phyloP scores from a whole-genome alignment of 305 asterid species.

The Solanum hybrid region DNA sequence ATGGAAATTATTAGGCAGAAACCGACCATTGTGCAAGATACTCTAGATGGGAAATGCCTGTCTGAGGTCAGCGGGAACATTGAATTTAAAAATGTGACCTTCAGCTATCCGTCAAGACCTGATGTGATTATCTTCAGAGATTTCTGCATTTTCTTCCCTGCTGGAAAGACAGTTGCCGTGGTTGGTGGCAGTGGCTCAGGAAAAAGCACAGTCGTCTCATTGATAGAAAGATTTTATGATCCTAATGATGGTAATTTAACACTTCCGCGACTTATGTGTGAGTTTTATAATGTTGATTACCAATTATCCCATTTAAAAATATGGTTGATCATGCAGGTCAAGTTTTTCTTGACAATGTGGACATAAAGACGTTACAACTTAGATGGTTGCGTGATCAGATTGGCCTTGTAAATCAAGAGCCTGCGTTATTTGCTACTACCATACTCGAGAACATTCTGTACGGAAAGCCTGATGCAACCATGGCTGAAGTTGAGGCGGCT shows the following conservation, averaged over 20 bases:
- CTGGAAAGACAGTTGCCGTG: slow-evolving; percentile 92
- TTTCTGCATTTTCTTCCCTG: slow-evolving; percentile 88
- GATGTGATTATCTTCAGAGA: slow-evolving; percentile 86
- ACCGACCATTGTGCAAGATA: slow-evolving; percentile 72
- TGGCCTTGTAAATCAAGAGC: slow-evolving; percentile 98
- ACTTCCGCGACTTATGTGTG: neutral
- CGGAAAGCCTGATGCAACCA: slow-evolving; percentile 90
- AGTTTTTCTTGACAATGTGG: slow-evolving; percentile 70
- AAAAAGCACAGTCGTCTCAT: slow-evolving; percentile 87
- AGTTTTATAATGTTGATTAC: neutral
- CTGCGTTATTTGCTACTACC: slow-evolving; percentile 95
- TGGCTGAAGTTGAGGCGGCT: slow-evolving; percentile 90
- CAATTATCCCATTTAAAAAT: neutral
- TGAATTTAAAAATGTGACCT: slow-evolving; percentile 78
- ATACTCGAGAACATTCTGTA: slow-evolving; percentile 88
- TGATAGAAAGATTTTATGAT: slow-evolving; percentile 90
- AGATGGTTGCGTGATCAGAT: slow-evolving; percentile 90
- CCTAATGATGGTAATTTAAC: slow-evolving; percentile 68
- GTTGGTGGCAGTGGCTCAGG: slow-evolving; percentile 99
- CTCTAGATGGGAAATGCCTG: slow-evolving; percentile 39
- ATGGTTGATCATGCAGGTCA: slow-evolving; percentile 41
- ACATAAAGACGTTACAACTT: slow-evolving; percentile 76
- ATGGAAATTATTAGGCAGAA: slow-evolving; percentile 84
- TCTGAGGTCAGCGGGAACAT: slow-evolving; percentile 66
- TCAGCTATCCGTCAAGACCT: slow-evolving; percentile 94